Base-by-base conservation (phyloP, 495 filamentous ascomycete species). In the Neurospora sp. region DNA sequence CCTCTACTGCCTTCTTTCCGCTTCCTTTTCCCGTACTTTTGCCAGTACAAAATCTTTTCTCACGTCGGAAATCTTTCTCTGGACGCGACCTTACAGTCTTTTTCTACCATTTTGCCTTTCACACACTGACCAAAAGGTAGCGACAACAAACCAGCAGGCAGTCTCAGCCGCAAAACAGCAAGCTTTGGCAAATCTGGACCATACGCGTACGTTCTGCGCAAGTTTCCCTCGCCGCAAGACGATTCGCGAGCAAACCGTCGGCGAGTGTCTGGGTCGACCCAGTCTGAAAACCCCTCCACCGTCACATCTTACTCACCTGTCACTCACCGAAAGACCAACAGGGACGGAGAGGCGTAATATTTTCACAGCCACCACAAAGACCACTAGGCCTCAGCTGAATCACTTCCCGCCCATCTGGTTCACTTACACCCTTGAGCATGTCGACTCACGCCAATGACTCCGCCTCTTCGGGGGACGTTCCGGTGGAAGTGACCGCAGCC, bases 281-380 rank as follows among this genome's bases (percentile, higher is more conserved):
- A 14, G 6, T 16, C 22, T 61, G 46, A 31, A 61, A 61, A 27
- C 53, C 22, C 22, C 53, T 61, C 22, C 53, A 14, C 20, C 53
- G 5, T 61, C 53, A 61, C 53, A 31, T 61, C 27, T 31, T 35
- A 66, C 53, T 8, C 53, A 66, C 27, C 53, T 66, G 53, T 35
- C 53, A 35, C 27, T 66, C 53, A 66, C 27, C 22, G 31, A 66
- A 35, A 66, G 2, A 16, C 3, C 14, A 37, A 8, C 53, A 66
- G 7, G 53, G 53, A 66, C 53, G 7, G 27, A 66, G 53, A 66
- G 53, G 53, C 18, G 53, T 35, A 5, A 18, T 35, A 66, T 31
- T 66, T 18, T 71, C 74, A 74, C 74, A 74, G 69, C 74, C 74
- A 66, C 68, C 40, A 38, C 44, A 11, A 42, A 27, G 11, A 53